These are phyloP conservation scores for Botryosphaeria dothidea DNA, from an alignment of 2,329 filamentous ascomycete genomes.

Conservation along the genomic window DNA sequence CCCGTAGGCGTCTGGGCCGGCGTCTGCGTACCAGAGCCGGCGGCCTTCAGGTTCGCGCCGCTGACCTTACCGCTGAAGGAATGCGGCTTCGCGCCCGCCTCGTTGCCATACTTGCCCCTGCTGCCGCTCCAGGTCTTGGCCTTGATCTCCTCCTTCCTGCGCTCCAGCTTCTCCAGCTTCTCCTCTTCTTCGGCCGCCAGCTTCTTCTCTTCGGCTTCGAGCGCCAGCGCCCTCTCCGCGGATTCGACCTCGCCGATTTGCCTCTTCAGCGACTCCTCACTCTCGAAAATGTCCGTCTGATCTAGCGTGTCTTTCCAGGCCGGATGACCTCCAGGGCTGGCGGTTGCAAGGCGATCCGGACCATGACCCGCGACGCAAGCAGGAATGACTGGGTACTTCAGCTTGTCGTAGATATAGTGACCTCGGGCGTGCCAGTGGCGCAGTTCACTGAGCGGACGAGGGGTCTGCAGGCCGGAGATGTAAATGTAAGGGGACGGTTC, in stretches of 20 bases:
- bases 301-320: not conserved
- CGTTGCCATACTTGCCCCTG: not conserved
- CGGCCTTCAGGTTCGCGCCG: not conserved
- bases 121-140: not conserved
- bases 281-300: too few species aligned
- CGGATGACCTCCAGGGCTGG: not conserved
- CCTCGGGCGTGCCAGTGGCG: not conserved
- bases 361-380: not conserved
- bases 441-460: not conserved
- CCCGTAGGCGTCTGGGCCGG: too few species aligned
- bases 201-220: not conserved
- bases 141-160: not conserved
- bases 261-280: not conserved
- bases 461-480: not conserved
- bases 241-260: not conserved
- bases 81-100: not conserved
- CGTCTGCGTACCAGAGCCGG: too few species aligned
- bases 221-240: not conserved
- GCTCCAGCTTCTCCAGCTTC: not conserved
- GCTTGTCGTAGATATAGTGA: conserved; percentile 2
- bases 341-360: not conserved
- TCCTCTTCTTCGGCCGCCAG: not conserved
- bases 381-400: not conserved
- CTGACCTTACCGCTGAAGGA: not conserved
- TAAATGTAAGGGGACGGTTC: not conserved